Base-by-base conservation (phyloP, 1,139 yeast species). In the Saccharomyces hybrid region DNA sequence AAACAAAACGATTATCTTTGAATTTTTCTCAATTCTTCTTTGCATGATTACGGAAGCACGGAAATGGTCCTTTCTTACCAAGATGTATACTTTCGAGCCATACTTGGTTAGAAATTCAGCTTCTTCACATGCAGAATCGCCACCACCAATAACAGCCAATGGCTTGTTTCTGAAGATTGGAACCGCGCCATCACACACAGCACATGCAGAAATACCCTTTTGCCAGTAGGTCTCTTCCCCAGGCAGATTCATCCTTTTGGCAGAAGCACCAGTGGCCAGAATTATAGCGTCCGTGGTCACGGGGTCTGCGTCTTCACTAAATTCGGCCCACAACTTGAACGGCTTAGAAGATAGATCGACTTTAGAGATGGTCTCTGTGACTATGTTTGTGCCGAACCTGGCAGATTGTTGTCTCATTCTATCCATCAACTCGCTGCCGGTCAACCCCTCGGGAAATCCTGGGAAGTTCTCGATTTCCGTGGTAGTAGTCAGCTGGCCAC, bases 151-250 rank as follows among this genome's bases (percentile, higher is more conserved):
- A 55, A 93, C 99, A 16, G 96, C 98, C 68, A 93, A 81, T 46
- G 99, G 98, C 75, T 90, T 88, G 79, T 93, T 88, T 80, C 98
- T 86, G 79, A 93, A 93, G 67, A 93, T 90, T 66, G 99, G 99
- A 49, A 93, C 96, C 34, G 99, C 99, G 73, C 99, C 99, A 71
- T 93, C 99, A 76, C 99, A 93, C 58, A 93, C 99, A 51, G 99
- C 99, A 79, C 99, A 93, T 20, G 99, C 99, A 61, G 96, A 88
- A 64, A 93, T 93, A 72, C 99, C 99, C 72, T 87, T 88, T 78
- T 93, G 99, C 99, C 99, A 93, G 82, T 93, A 93, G 47, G 82
- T 81, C 60, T 93, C 98, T 77, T 93, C 99, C 64, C 99, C 99
- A 56, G 98, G 96, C 58, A 93, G 76, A 70, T 82, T 76, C 77